A percentile compares a stretch with the other conserved stretches of the same genome.
These are phyloP conservation scores for Lycium ferocissimum DNA, from an alignment of 257 asterid species.

Conservation along the genomic window DNA sequence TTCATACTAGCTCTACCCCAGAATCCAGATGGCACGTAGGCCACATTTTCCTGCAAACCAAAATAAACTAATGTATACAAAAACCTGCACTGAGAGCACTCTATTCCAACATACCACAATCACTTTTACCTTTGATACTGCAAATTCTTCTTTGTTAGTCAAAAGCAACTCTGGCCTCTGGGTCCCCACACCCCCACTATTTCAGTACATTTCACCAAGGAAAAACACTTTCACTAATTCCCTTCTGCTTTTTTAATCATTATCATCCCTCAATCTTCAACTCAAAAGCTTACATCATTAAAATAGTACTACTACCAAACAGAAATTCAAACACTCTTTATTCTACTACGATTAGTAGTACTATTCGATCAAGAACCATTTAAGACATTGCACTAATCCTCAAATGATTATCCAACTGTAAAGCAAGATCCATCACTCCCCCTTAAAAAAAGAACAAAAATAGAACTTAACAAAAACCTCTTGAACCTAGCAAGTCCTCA, in stretches of 20 bases:
- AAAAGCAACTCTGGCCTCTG: conserved; percentile 22
- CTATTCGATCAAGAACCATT: conserved; percentile 2
- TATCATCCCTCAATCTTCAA: conserved; percentile 47
- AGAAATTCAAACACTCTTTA: conserved; percentile 16
- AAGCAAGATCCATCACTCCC: conserved; percentile 33
- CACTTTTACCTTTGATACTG: conserved; percentile 6
- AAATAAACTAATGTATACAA: not conserved
- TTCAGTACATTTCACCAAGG: not conserved
- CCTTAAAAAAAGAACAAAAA: not conserved
- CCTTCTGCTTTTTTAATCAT: conserved; percentile 52
- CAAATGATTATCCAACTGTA: conserved; percentile 48
- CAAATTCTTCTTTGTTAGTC: conserved; percentile 26
- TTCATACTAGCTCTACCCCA: not conserved
- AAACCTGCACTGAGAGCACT: conserved; percentile 26
- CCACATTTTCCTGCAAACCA: not conserved
- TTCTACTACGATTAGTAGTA: not conserved
- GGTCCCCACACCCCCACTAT: not conserved
- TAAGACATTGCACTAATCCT: conserved; percentile 13
- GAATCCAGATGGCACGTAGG: conserved; percentile 15
- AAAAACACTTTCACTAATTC: conserved; percentile 37
- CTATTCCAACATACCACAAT: conserved; percentile 42
- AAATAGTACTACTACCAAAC: not conserved
- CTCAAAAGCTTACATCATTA: conserved; percentile 37
- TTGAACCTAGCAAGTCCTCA: conserved; percentile 12
- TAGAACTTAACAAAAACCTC: not conserved